Conservation (phyloP, 1,284 basidiomycete genomes). For the Sporisorium iseilematis-ciliati region DNA sequence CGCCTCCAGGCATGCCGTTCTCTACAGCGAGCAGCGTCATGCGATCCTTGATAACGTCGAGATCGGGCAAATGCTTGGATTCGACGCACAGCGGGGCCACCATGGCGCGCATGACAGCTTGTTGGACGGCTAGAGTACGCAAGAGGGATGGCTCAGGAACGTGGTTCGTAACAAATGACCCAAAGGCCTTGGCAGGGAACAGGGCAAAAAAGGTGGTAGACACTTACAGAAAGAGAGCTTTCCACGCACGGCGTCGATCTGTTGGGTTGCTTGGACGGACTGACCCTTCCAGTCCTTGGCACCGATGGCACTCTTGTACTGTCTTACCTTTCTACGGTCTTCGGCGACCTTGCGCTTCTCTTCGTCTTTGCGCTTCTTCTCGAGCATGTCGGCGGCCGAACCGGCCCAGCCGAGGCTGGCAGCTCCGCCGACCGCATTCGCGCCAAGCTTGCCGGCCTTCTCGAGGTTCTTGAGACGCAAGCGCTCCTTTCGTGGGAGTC, state of each 20-base stretch:
- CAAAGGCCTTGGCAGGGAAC: conserved; percentile 19
- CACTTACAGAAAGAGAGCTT: conserved; percentile 58
- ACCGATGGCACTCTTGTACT: conserved; percentile 63
- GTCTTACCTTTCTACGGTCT: conserved; percentile 63
- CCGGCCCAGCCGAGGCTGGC: conserved; percentile 65
- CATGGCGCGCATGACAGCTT: conserved; percentile 58
- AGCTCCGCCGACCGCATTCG: conserved; percentile 33
- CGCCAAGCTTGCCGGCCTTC: conserved; percentile 49
- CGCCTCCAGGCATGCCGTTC: conserved; percentile 68
- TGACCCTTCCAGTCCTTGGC: conserved; percentile 62
- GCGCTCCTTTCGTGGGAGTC: conserved; percentile 61
- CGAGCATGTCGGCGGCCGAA: conserved; percentile 67
- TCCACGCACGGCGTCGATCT: conserved; percentile 52
- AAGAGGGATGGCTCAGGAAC: conserved; percentile 42
- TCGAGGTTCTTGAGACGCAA: conserved; percentile 62
- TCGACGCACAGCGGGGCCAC: conserved; percentile 69
- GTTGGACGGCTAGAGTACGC: conserved; percentile 55
- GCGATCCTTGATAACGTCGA: conserved; percentile 69
- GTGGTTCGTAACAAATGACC: conserved; percentile 21
- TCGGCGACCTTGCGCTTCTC: conserved; percentile 65
- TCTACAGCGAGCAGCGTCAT: conserved; percentile 71
- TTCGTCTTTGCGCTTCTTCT: conserved; percentile 68
- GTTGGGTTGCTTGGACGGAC: conserved; percentile 49
- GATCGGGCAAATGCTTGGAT: conserved; percentile 69
- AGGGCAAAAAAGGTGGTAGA: conserved; percentile 5